These are phyloP conservation scores for Brettanomyces nanus DNA, from an alignment of 805 yeast species.

Conservation along the genomic window DNA sequence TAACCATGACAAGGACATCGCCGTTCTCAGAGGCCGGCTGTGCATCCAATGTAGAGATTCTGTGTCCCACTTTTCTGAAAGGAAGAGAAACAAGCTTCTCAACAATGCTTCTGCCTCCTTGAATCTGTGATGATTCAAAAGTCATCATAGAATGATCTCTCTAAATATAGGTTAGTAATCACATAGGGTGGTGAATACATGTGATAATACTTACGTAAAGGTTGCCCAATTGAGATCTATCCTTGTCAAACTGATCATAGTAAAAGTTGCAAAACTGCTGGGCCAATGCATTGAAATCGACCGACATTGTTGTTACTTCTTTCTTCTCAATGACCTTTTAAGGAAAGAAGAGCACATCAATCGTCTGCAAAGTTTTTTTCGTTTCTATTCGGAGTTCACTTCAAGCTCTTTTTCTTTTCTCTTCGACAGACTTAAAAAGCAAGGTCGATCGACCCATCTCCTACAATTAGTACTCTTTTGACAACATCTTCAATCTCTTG, in stretches of 20 bases:
- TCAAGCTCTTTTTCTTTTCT: too few relatives aligned
- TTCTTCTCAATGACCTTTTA: too few relatives aligned
- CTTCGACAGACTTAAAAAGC: too few relatives aligned
- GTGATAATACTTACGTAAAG: conserved; percentile 49
- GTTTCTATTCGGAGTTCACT: not conserved
- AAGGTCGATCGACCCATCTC: too few relatives aligned
- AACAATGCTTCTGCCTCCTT: conserved; percentile 88
- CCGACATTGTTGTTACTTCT: conserved; percentile 19
- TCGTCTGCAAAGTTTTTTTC: too few relatives aligned
- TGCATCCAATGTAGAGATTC: conserved; percentile 92
- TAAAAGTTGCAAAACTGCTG: conserved; percentile 89
- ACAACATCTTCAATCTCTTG: conserved; percentile 17
- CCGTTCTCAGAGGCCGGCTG: conserved; percentile 93
- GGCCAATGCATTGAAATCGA: conserved; percentile 27
- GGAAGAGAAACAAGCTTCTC: conserved; percentile 88
- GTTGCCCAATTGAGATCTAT: conserved; percentile 86
- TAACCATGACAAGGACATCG: conserved; percentile 94
- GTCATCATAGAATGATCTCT: conserved; percentile 97
- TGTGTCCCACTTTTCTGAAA: conserved; percentile 86
- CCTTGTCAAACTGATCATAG: conserved; percentile 90
- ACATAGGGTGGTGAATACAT: conserved; percentile 6
- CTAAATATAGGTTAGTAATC: conserved; percentile 17
- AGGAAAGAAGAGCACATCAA: too few relatives aligned
- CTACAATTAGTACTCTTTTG: too few relatives aligned
- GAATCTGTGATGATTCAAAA: conserved; percentile 88